Percentiles rank a stretch among this genome's conserved stretches.
These are phyloP conservation scores for Citrus mangshanensis DNA, from an alignment of 345 rosid species.

Conservation along the genomic window DNA sequence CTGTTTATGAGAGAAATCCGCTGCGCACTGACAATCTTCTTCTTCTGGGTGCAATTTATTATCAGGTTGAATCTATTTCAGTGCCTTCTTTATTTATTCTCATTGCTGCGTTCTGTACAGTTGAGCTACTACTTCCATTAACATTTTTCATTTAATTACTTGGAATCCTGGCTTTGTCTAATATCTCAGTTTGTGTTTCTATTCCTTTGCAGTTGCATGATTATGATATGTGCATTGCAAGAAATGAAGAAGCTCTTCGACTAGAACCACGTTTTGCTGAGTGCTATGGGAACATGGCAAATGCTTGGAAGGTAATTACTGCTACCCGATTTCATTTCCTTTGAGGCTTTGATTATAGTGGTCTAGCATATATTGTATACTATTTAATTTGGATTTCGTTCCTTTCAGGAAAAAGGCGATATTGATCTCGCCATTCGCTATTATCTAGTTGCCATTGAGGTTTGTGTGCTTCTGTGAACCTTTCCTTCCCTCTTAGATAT, in stretches of 20 bases:
- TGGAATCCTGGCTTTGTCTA: neutral
- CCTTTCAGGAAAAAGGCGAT: constrained; percentile 89
- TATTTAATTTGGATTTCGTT: neutral
- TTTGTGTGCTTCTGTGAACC: constrained; percentile 25
- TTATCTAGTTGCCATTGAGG: constrained; percentile 96
- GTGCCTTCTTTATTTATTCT: neutral
- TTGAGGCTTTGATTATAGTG: neutral
- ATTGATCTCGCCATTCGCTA: constrained; percentile 87
- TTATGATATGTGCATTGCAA: constrained; percentile 92
- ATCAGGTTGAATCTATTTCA: constrained; percentile 53
- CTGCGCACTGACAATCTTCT: constrained; percentile 92
- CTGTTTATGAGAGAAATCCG: constrained; percentile 71
- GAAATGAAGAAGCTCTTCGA: constrained; percentile 94
- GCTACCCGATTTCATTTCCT: neutral
- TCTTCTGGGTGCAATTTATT: constrained; percentile 90
- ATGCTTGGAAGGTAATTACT: constrained; percentile 87
- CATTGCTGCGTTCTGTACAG: neutral
- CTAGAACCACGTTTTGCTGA: constrained; percentile 93
- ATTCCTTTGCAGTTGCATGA: constrained; percentile 63
- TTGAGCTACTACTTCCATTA: neutral
- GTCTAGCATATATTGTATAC: neutral
- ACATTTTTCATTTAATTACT: neutral
- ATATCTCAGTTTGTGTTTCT: neutral
- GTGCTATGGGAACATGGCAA: constrained; percentile 99
- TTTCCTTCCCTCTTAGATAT: neutral